Evolutionary conservation across 78 protist species (phyloP), one percentile per base, ranked within the genome.

Genomic region (Monocercomonoides exilis): DNA sequence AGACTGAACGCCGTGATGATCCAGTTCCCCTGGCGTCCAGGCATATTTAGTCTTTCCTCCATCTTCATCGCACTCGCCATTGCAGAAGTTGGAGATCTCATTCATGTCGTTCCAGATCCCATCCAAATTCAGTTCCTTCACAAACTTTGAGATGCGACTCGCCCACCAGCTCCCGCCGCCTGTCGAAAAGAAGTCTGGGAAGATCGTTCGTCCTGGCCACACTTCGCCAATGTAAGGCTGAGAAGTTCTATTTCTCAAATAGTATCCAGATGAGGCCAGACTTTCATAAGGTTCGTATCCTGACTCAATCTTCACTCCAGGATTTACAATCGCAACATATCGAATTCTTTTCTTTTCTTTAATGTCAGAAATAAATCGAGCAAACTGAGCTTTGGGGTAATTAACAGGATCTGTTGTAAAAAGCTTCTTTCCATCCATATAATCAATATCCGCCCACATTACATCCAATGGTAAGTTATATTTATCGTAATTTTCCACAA

Each of bases 221-320:
- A 80, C 82, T 6, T 80, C 6, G 41, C 44, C 44, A 34, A 6
- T 5, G 82, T 11, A 34, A 6, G 35, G 82, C 11, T 32, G 5
- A 29, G 44, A 32, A 33, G 29, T 34, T 6, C 29, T 6, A 32
- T 80, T 11, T 11, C 6, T 80, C 44, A 80, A 6, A 34, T 80
- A 80, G 32, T 11, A 29, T 35, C 82, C 32, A 6, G 44, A 34
- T 29, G 29, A 32, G 44, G n/a, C 44, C 82, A 80, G 82, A 34
- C 29, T 32, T 32, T 5, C 6, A 34, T 80, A 80, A 34, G 82
- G 29, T 29, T 80, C 82, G 82, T 80, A 80, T 29, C n/a, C 11
- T 35, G 32, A 11, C 44, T 80, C 82, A 11, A 80, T 80, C 82
- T 80, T 80, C 44, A 80, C 82, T 35, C 82, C 82, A 35, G 82